Percentiles rank a stretch among this genome's conserved stretches.
Evolutionary conservation across 1,139 yeast species (phyloP).

Genomic region (Geotrichum histeridarum): DNA sequence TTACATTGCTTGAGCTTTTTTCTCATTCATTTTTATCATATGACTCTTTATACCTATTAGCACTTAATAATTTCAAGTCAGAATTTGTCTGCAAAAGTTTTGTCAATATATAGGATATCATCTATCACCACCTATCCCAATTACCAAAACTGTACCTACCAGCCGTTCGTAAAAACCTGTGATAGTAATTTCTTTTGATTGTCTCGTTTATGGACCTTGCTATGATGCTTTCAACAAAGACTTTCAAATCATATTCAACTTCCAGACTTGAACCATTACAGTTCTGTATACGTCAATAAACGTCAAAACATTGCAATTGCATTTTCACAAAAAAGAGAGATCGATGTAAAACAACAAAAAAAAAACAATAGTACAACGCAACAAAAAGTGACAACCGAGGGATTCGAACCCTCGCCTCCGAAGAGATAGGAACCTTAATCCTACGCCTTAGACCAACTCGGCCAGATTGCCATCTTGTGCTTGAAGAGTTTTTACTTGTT

Average conservation of each 20-base stretch:
- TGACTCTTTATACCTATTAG: not conserved
- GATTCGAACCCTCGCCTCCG: slow-evolving; percentile 38
- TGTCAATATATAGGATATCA: no score
- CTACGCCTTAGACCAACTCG: slow-evolving; percentile 38
- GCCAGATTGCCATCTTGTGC: slow-evolving; percentile 30
- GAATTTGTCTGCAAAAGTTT: not conserved
- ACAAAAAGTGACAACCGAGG: slow-evolving; percentile 32
- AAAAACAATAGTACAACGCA: slow-evolving; percentile 18
- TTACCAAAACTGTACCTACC: no score
- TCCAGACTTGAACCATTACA: no score
- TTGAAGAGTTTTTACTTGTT: not conserved
- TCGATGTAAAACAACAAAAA: no score
- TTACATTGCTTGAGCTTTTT: not conserved
- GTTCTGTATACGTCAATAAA: no score
- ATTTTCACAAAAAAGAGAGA: not conserved
- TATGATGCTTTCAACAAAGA: no score
- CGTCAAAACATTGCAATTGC: no score
- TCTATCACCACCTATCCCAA: no score
- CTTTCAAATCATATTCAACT: no score
- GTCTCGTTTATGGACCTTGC: no score
- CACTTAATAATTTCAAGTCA: not conserved
- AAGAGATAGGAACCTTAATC: slow-evolving; percentile 35
- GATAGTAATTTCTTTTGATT: no score
- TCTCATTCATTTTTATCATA: not conserved
- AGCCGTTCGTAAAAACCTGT: no score